These are phyloP conservation scores for Hemileia vastatrix DNA, from an alignment of 1,284 basidiomycete species.

Conservation along the genomic window DNA sequence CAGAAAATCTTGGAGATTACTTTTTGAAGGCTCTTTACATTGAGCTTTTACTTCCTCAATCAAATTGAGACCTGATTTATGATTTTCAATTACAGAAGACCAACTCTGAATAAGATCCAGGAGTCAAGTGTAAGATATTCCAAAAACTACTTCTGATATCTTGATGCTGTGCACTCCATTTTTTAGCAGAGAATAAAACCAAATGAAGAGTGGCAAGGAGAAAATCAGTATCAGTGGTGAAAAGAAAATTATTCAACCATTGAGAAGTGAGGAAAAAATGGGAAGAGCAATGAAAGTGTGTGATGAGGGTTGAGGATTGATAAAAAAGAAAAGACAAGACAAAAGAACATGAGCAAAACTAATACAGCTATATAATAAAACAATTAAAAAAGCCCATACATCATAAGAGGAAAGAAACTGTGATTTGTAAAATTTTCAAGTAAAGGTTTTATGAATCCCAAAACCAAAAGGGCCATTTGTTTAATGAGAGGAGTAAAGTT, in stretches of 20 bases:
- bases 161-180: constrained; percentile 48
- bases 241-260: constrained; percentile 80
- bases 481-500: constrained; percentile 69
- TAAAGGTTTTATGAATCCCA: constrained; percentile 77
- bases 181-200: constrained; percentile 81
- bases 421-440: constrained; percentile 97
- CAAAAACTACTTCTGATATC: constrained; percentile 20
- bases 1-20: neutral
- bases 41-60: constrained; percentile 14
- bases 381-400: constrained; percentile 55
- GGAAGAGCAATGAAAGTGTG: constrained; percentile 8
- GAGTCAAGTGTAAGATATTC: constrained; percentile 18
- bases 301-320: neutral
- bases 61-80: constrained; percentile 1
- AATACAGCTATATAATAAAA: neutral
- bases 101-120: constrained; percentile 22
- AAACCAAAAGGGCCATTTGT: constrained; percentile 65
- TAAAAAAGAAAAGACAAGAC: constrained; percentile 12
- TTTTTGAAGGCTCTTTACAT: no score
- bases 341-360: constrained; percentile 23
- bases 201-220: constrained; percentile 74
- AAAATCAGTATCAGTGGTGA: constrained; percentile 79
- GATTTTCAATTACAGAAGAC: constrained; percentile 9
- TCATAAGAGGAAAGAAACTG: constrained; percentile 93
- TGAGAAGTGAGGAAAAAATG: constrained; percentile 43